Conservation (phyloP, 2,329 filamentous ascomycete genomes). For the Fusarium bactridioides region DNA sequence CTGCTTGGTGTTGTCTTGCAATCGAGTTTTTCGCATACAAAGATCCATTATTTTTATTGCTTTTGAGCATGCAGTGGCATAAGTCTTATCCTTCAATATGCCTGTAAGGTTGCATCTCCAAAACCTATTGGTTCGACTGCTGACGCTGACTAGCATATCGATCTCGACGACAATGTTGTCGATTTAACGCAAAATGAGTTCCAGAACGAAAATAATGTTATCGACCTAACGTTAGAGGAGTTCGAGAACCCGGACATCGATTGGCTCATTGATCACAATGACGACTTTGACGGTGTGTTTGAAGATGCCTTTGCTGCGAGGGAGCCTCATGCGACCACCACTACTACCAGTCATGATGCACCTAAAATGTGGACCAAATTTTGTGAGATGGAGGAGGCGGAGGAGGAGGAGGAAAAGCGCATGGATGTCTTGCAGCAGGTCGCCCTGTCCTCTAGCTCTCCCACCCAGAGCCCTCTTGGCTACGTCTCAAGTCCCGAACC, state of each 20-base stretch:
- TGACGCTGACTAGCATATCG: conserved; percentile 8
- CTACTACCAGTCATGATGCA: not conserved
- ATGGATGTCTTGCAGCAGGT: conserved; percentile 5
- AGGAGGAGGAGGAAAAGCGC: conserved; percentile 1
- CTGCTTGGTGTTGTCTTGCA: not conserved
- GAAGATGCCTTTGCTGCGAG: conserved; percentile 4
- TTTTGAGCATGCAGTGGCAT: conserved; percentile 2
- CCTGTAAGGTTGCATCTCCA: conserved; percentile 8
- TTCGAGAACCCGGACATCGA: not conserved
- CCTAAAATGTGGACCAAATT: conserved; percentile 31
- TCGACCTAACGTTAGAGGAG: conserved; percentile 2
- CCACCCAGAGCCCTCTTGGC: not conserved
- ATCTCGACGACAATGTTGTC: conserved; percentile 4
- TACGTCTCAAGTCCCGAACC: not conserved
- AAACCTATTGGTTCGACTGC: not conserved
- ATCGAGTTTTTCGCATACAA: not conserved
- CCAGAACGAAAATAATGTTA: not conserved
- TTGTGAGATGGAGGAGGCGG: conserved; percentile 8
- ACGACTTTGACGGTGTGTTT: conserved; percentile 13
- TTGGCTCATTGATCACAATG: not conserved
- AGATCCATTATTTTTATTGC: not conserved
- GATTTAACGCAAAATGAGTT: conserved; percentile 6
- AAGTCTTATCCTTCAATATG: conserved; percentile 4
- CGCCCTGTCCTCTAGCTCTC: conserved; percentile 9
- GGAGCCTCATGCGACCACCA: not conserved